Base-by-base conservation (phyloP, 805 yeast genomes). In the Saccharomyces jurei region DNA sequence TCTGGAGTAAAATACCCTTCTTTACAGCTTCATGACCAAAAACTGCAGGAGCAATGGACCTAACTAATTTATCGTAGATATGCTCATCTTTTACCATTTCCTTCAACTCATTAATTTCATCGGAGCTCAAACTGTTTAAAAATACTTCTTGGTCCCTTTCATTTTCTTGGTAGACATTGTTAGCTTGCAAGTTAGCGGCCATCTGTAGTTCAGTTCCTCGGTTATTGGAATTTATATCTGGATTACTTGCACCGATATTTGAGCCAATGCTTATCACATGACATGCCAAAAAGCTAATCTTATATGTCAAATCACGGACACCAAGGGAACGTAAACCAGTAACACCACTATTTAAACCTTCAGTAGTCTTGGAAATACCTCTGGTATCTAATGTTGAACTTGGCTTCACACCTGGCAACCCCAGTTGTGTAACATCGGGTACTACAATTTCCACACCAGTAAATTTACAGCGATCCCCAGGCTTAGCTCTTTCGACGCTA, bases 11-110 rank as follows among this genome's bases (percentile, higher is more conserved):
- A 25, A 94, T 78, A 47, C 98, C 99, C 72, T 92, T 94, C 69
- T 94, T 92, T 56, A 92, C 86, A 4, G 88, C 82, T 60, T 92
- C 97, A 67, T 92, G 98, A 6, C 99, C 99, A 73, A 83, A 94
- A 0, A 94, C 96, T 0, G 97, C 91, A 1, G 99, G 99, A 0
- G 97, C 96, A 58, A 94, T 81, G 0, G 97, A 90, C 54, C 82
- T 80, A 2, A 91, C 96, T 54, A 94, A 75, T 62, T 89, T 88
- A 52, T 86, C 79, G 70, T 91, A 92, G 30, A 92, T 81, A 60
- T 88, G 87, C 50, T 85, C 87, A 64, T 92, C 92, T 60, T 86
- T 86, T 47, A 91, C 94, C 98, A 92, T 94, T 28, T 81, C 86
- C 63, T 87, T 86, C 63, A 92, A 77, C 62, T 92, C 96, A 49